Base-by-base conservation (phyloP, 345 rosid species). In the Crucihimalaya himalaica region DNA sequence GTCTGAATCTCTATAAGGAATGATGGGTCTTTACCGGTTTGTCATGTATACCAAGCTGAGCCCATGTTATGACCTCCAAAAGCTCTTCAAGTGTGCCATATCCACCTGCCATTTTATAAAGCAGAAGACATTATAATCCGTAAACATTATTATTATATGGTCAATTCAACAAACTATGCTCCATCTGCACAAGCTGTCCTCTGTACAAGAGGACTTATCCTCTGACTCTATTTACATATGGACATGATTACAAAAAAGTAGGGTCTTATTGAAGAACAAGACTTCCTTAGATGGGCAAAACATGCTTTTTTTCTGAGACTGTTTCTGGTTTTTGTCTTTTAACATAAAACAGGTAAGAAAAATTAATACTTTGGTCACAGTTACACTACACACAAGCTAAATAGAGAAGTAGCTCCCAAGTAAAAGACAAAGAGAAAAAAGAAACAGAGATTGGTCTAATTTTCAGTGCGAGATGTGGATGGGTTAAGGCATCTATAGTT, bases 381-480 rank as follows among this genome's bases (percentile, higher is more conserved):
- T 68, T 9, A 4, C 28, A 67, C 32, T 67, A 75, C 53, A 39
- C 39, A 68, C 50, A 68, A 61, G 42, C 64, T 52, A 59, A 40
- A 13, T 42, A 52, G 56, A 76, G 52, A 19, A 47, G 71, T 47
- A 63, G 28, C 21, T 52, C 40, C 64, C 56, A 54, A 68, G 70
- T 68, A 42, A 68, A 68, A 46, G 67, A 70, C 77, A 50, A 47
- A 25, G 63, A 71, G 59, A 29, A 27, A 56, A 40, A 71, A 31
- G 48, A 62, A 71, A 72, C 47, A 71, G 68, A 59, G n/a, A 48
- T 59, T 66, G 81, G 81, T 83, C 86, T 81, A 82, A 83, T 84
- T 87, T 87, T 92, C 91, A 89, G 87, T 84, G 96, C 67, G 48
- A 83, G 89, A 87, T 80, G 88, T 81, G 78, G 89, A 87, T 82